Evolutionary conservation across 805 yeast genomes (phyloP), one percentile per base, ranked within the genome.

Genomic region (Ogataea wickerhamii): DNA sequence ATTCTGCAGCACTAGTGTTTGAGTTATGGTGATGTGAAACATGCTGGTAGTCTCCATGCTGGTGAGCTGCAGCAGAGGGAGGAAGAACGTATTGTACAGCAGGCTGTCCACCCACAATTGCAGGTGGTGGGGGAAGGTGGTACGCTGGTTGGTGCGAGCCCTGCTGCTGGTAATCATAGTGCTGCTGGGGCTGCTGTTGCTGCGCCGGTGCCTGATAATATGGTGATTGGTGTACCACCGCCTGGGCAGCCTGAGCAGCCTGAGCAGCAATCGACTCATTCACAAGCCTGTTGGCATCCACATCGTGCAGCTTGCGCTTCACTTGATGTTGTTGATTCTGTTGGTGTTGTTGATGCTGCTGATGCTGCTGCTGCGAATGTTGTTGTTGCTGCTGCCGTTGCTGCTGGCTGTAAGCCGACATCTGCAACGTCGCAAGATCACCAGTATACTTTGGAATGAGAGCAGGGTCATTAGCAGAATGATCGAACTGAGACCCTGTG

Each of bases 241-340:
- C 49, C 29, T 48, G 52, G 13, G 51, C 55, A 18, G 46, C 49
- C 28, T 47, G 52, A 16, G 53, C 54, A n/a, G 47, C 53, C 33
- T 39, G 48, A 5, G 50, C 50, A 21, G 43, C 49, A 23, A 46
- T 38, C 2, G 51, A 43, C 32, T 49, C 51, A 30, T 49, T 41
- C 30, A 46, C 49, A 6, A 49, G 28, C 23, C 53, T 31, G 13
- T 40, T 41, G 1, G 44, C 44, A 21, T 44, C 51, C 8, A 42
- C 14, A 5, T 34, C 44, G 16, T 37, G 38, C 23, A 41, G 43
- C 17, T 21, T 28, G 17, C 30, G 38, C 6, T 28, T 28, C 19
- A 20, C 32, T 4, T 30, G 24, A 22, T 16, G 34, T 16, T 21
- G 24, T 10, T 37, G 41, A 12, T 28, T 22, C 31, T 38, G 36